These are phyloP conservation scores for Penicillium fuscoglaucum DNA, from an alignment of 2,329 filamentous ascomycete genomes.

Conservation along the genomic window DNA sequence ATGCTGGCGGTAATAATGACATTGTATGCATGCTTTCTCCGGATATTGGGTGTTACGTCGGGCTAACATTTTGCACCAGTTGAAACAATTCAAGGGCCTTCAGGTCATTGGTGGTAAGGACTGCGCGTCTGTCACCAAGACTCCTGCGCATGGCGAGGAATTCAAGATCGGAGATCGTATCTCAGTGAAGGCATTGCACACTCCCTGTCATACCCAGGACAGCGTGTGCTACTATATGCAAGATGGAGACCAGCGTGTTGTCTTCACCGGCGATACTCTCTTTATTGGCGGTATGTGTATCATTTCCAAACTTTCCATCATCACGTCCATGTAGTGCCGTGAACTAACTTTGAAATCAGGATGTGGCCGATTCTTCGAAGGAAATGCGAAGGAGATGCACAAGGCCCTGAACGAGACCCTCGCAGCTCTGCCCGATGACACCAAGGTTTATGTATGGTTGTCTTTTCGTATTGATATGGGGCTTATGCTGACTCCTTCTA, in stretches of 20 bases:
- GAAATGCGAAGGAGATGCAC: conserved; percentile 86
- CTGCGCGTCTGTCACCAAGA: conserved; percentile 76
- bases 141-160: conserved; percentile 70
- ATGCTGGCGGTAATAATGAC: conserved; percentile 86
- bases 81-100: conserved; percentile 61
- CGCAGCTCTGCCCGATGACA: conserved; percentile 79
- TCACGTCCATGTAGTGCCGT: too few species aligned
- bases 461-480: neutral
- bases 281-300: conserved; percentile 75
- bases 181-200: conserved; percentile 82
- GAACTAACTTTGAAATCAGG: conserved; percentile 52
- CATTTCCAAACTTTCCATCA: neutral
- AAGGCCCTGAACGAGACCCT: conserved; percentile 85
- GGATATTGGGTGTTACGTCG: neutral
- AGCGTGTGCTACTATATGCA: conserved; percentile 95
- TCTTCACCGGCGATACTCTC: conserved; percentile 95
- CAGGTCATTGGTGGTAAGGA: conserved; percentile 85
- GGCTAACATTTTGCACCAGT: conserved; percentile 38
- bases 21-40: conserved; percentile 56
- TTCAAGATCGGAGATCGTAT: conserved; percentile 83
- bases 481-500: conserved; percentile 37
- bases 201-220: conserved; percentile 96
- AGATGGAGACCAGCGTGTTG: conserved; percentile 69
- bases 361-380: conserved; percentile 95
- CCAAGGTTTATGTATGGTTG: conserved; percentile 77